Conservation (phyloP, 106 monocot genomes). For the Dioscorea dumetorum region DNA sequence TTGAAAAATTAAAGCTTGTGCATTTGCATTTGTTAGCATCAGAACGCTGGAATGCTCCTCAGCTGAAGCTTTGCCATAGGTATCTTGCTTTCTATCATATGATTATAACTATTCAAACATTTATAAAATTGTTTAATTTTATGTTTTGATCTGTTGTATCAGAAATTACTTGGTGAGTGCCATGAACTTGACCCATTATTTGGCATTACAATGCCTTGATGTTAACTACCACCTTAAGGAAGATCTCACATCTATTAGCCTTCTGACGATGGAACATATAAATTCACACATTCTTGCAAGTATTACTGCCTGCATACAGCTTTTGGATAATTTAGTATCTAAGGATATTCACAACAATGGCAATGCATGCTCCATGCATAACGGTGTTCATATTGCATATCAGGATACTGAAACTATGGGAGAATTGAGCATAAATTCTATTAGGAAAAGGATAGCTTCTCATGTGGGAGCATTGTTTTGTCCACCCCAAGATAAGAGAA, state of each 20-base stretch:
- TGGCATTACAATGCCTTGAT: constrained; percentile 35
- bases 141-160: background rate
- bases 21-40: constrained; percentile 14
- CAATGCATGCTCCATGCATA: background rate
- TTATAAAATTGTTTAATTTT: background rate
- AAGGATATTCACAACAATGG: background rate
- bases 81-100: background rate
- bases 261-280: constrained; percentile 18
- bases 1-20: constrained; percentile 6
- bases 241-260: constrained; percentile 27
- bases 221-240: constrained; percentile 18
- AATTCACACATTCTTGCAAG: constrained; percentile 27
- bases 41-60: constrained; percentile 21
- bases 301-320: constrained; percentile 19
- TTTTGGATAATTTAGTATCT: constrained; percentile 13
- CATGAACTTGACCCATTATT: constrained; percentile 48
- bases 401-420: constrained; percentile 4
- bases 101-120: background rate
- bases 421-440: constrained; percentile 14
- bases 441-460: constrained; percentile 10
- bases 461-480: constrained; percentile 18
- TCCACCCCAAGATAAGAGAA: constrained; percentile 7
- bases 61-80: constrained; percentile 5
- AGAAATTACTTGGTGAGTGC: constrained; percentile 34
- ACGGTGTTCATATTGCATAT: background rate